phyloP scores from a whole-genome alignment of 2,329 filamentous ascomycete species.

The Monosporascus sp. region DNA sequence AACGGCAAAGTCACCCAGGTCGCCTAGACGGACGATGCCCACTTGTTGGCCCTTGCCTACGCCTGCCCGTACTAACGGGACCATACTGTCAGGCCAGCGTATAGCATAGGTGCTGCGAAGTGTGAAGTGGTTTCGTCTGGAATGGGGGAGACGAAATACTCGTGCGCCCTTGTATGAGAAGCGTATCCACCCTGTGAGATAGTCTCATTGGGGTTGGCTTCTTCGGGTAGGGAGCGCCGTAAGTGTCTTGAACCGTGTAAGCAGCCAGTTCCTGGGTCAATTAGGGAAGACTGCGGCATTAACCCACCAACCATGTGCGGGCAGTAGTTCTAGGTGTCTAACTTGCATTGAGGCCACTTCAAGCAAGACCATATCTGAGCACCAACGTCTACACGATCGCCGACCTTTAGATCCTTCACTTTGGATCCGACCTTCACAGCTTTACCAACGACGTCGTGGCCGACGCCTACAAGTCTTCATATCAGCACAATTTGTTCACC shows the following conservation, averaged over 20 bases:
- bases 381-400: conserved; percentile 60
- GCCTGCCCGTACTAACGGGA: conserved; percentile 62
- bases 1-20: conserved; percentile 68
- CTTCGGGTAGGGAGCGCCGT: conserved; percentile 53
- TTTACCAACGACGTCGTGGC: conserved; percentile 56
- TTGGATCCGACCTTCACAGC: conserved; percentile 33
- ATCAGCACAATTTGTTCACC: not conserved
- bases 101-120: conserved; percentile 63
- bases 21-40: conserved; percentile 67
- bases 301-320: conserved; percentile 34
- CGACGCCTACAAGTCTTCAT: conserved; percentile 28
- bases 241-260: conserved; percentile 39
- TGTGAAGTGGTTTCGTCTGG: conserved; percentile 46
- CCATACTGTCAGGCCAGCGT: conserved; percentile 71
- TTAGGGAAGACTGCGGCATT: not conserved
- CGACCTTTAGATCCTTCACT: conserved; percentile 46
- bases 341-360: conserved; percentile 40
- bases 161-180: conserved; percentile 43
- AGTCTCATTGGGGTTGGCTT: conserved; percentile 48
- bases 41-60: conserved; percentile 66
- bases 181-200: conserved; percentile 58
- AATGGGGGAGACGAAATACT: conserved; percentile 56
- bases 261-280: too few species aligned
- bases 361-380: conserved; percentile 56
- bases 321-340: conserved; percentile 41